Evolutionary conservation across 164 flowering plant genomes (phyloP).

Genomic region (Vitis amurensis): DNA sequence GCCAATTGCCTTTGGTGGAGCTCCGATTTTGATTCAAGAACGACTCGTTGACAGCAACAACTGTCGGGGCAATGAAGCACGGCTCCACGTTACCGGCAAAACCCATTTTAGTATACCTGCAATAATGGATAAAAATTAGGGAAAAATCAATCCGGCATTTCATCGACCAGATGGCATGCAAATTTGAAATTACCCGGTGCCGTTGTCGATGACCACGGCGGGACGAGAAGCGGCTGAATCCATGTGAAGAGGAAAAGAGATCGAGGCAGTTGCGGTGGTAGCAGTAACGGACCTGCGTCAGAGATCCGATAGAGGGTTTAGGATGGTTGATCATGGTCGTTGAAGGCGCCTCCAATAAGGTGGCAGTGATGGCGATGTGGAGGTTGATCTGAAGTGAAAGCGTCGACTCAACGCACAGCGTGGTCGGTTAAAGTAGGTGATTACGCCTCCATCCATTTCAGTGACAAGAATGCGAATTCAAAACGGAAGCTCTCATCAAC

Average conservation of each 20-base stretch:
- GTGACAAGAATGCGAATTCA: neutral
- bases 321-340: slow-evolving; percentile 39
- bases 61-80: slow-evolving; percentile 74
- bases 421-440: slow-evolving; percentile 11
- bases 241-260: slow-evolving; percentile 34
- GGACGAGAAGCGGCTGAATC: slow-evolving; percentile 86
- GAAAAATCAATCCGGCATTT: slow-evolving; percentile 10
- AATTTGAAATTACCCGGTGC: slow-evolving; percentile 62
- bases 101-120: slow-evolving; percentile 95
- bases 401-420: slow-evolving; percentile 34
- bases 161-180: slow-evolving; percentile 19
- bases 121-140: slow-evolving; percentile 3
- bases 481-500: slow-evolving; percentile 7
- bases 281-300: slow-evolving; percentile 43
- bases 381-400: slow-evolving; percentile 46
- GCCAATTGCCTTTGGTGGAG: slow-evolving; percentile 69
- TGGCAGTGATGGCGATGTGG: slow-evolving; percentile 9
- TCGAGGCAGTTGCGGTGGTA: neutral
- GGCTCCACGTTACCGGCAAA: slow-evolving; percentile 94
- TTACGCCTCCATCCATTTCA: slow-evolving; percentile 35
- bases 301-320: slow-evolving; percentile 45
- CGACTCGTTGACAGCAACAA: slow-evolving; percentile 88
- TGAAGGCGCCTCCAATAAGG: slow-evolving; percentile 1
- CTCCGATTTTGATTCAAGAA: slow-evolving; percentile 68
- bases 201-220: slow-evolving; percentile 96